These are phyloP conservation scores for Corymbia citriodora DNA, from an alignment of 441 rosid genomes.

Conservation along the genomic window DNA sequence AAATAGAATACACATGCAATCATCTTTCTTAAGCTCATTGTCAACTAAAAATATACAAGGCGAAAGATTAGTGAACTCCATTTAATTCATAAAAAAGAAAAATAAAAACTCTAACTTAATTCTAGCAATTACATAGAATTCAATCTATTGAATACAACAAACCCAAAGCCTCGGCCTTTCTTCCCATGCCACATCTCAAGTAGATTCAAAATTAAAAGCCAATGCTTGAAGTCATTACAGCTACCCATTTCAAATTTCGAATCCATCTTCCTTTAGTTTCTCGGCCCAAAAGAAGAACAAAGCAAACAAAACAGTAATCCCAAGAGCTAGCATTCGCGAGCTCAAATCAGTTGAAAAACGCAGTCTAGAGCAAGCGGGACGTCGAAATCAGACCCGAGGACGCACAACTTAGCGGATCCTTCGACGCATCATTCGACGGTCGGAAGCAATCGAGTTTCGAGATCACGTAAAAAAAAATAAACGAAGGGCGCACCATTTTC, in stretches of 20 bases:
- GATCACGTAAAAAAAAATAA: not conserved
- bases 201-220: not conserved
- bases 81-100: not conserved
- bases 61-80: not conserved
- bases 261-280: not conserved
- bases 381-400: not conserved
- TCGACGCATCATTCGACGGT: not conserved
- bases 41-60: not conserved
- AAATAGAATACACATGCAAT: not conserved
- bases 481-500: not conserved
- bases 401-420: fast-evolving
- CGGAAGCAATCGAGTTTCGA: not conserved
- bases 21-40: not conserved
- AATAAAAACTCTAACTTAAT: not conserved
- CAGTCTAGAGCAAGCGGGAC: not conserved
- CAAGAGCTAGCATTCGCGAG: not conserved
- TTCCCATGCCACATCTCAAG: not conserved
- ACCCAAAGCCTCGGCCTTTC: not conserved
- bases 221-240: not conserved
- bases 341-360: not conserved
- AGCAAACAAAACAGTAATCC: not conserved
- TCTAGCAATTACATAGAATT: not conserved
- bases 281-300: not conserved
- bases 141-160: not conserved
- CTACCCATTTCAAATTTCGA: not conserved